Base-by-base conservation (phyloP, 148 eudicot genomes). In the Arbutus unedo region DNA sequence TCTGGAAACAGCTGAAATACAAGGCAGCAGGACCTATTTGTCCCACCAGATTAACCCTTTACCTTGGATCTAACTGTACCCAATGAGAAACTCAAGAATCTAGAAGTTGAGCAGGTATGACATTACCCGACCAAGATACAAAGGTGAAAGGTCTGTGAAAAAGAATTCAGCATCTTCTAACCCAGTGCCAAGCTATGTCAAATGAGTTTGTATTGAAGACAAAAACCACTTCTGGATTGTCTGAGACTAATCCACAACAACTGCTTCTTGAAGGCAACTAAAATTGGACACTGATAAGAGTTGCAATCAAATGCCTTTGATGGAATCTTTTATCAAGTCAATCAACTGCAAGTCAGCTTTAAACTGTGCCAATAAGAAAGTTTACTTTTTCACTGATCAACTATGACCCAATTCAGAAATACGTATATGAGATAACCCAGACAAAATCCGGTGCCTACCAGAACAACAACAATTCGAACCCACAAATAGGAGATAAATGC, bases 401-500 rank as follows among this genome's bases (percentile, higher is more conserved):
- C 84, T 10, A 25, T 72, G 38, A 92, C 60, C 94, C 96, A 95
- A 53, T 85, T 31, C 74, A 78, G 87, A 44, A 88, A 60, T 70
- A 85, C 83, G 76, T 91, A 86, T 51, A 81, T 8, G 74, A 90
- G 82, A 82, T 92, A 90, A 11, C 85, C 87, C 14, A 90, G 18
- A 79, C 87, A 78, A 54, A 84, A 89, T 51, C 78, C 64, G 74
- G 85, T 83, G 8, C 91, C 88, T 49, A 90, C 93, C 31, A 90
- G 44, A 18, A 90, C 18, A 18, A 96, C 76, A 4, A 90, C 47
- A 53, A 91, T 64, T 79, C 87, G 89, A 82, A 89, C 92, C 97
- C 91, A 93, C 81, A 94, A 56, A 31, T 43, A 57, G 66, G 94
- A 89, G 50, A 55, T 75, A 80, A 89, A 96, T 4, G 89, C 90